These are phyloP conservation scores for Naegleria lovaniensis DNA, from an alignment of 208 protist species.

Conservation along the genomic window DNA sequence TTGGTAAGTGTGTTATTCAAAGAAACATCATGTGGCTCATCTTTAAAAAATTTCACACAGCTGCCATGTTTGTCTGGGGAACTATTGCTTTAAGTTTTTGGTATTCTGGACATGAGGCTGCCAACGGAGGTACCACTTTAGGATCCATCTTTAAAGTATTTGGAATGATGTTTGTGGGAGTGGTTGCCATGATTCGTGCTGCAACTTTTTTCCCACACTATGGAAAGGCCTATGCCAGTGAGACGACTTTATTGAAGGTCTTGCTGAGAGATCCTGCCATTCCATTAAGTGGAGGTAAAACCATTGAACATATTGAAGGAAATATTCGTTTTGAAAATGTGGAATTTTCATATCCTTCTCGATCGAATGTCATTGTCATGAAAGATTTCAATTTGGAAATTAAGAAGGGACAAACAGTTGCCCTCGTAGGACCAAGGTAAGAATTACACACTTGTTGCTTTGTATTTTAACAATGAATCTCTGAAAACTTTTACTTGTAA, in stretches of 20 bases:
- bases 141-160: not conserved
- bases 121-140: not conserved
- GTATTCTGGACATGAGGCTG: not conserved
- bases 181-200: not conserved
- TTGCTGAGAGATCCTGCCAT: not conserved
- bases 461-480: not conserved
- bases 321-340: constrained; percentile 19
- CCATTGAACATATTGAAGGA: not conserved
- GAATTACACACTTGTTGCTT: not conserved
- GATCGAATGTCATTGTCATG: constrained; percentile 5
- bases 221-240: not conserved
- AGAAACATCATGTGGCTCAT: too few relatives aligned
- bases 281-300: not conserved
- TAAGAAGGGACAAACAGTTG: constrained; percentile 5
- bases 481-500: not conserved
- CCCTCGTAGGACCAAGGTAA: constrained; percentile 3
- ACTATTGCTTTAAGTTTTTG: not conserved
- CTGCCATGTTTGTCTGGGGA: not conserved
- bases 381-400: constrained; percentile 20
- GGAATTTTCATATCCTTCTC: constrained; percentile 17
- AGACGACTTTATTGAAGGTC: not conserved
- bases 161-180: not conserved
- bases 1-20: not conserved
- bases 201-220: not conserved
- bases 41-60: not conserved